phyloP scores from a whole-genome alignment of 2,329 filamentous ascomycete species.

The Aureobasidium sp. region DNA sequence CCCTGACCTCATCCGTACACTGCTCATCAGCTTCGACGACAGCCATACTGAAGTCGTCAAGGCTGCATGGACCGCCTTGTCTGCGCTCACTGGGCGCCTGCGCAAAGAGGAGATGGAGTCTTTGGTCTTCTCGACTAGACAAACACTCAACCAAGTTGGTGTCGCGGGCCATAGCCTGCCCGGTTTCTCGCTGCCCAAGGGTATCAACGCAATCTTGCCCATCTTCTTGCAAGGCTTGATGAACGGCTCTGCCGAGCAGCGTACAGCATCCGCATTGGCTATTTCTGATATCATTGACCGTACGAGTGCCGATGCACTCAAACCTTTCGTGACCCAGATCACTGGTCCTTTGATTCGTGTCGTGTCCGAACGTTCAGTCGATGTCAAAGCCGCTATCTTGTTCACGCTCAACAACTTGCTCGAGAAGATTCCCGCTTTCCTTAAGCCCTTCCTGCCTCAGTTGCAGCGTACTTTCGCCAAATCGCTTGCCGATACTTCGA shows the following conservation, averaged over 20 bases:
- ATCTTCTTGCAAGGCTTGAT: slow-evolving; percentile 97
- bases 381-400: slow-evolving; percentile 92
- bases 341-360: slow-evolving; percentile 96
- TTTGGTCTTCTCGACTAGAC: slow-evolving; percentile 76
- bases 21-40: slow-evolving; percentile 91
- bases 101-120: slow-evolving; percentile 98
- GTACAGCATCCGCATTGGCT: slow-evolving; percentile 82
- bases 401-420: slow-evolving; percentile 90
- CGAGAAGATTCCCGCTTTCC: slow-evolving; percentile 89
- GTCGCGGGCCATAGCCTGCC: slow-evolving; percentile 76
- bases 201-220: slow-evolving; percentile 89
- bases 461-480: slow-evolving; percentile 96
- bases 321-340: slow-evolving; percentile 94
- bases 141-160: slow-evolving; percentile 80
- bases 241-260: slow-evolving; percentile 89
- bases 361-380: slow-evolving; percentile 89
- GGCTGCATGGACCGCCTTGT: slow-evolving; percentile 80
- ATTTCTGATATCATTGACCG: slow-evolving; percentile 95
- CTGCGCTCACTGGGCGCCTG: slow-evolving; percentile 77
- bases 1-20: slow-evolving; percentile 83
- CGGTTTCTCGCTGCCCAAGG: slow-evolving; percentile 87
- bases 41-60: slow-evolving; percentile 77
- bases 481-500: slow-evolving; percentile 85
- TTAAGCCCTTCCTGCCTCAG: slow-evolving; percentile 96
- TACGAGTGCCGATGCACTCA: slow-evolving; percentile 77